Base-by-base conservation (phyloP, 2,329 filamentous ascomycete genomes). In the Neocucurbitaria cava region DNA sequence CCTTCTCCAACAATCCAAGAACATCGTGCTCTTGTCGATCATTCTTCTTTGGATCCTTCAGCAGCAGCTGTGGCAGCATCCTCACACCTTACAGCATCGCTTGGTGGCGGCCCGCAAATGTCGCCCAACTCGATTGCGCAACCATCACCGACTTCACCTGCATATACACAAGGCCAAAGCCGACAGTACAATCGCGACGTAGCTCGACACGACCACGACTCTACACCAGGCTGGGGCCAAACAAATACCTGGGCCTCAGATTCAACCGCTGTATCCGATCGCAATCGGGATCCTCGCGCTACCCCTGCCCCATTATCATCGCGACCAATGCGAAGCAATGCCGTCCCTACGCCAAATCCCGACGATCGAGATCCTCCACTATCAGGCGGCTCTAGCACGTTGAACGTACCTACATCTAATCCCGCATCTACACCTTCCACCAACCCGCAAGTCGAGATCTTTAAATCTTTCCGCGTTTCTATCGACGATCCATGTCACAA, bases 401-500 rank as follows among this genome's bases (percentile, higher is more conserved):
- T 65, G 46, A 72, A 63, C 39, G 61, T 61, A 3, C 46, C 64
- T 50, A 48, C 68, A n/a, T 58, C 64, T 46, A 47, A 60, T 20
- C 59, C 68, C 31, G 42, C 64, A 26, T 57, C 62, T 46, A 56
- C 70, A 0, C 61, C 68, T 7, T 74, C 73, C 11, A 66, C 73
- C 49, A 82, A 82, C 56, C 79, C 79, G 10, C 79, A 81, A 64
- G 93, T 97, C 55, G 95, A 99, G 76, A 97, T 99, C 55, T 98
- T 98, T 87, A 99, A 99, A 76, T 96, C 91, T 1, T 99, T 99
- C 84, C 89, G 94, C 35, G 95, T 99, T 58, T 95, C 91, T 73
- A 96, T 98, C 85, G 95, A 99, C 65, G 95, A 99, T 71, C 95
- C 95, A 2, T 99, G 95, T 79, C 90, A 96, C 80, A 97, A 97